These are phyloP conservation scores for Phoma sp. DNA, from an alignment of 2,329 filamentous ascomycete species.

Conservation along the genomic window DNA sequence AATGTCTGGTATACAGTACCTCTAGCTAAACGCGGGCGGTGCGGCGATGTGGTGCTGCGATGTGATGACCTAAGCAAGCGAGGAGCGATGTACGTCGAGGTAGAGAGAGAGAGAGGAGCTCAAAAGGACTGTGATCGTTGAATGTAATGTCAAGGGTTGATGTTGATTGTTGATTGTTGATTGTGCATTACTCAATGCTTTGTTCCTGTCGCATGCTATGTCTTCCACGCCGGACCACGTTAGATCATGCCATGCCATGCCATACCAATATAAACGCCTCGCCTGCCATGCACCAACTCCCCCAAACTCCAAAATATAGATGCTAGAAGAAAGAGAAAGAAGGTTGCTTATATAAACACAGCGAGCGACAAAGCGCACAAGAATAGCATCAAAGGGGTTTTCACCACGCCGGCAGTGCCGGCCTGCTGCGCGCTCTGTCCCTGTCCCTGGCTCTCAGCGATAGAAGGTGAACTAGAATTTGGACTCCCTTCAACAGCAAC, in stretches of 20 bases:
- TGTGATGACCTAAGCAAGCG: no score
- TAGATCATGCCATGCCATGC: background rate
- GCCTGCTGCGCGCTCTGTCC: slow-evolving; percentile 8
- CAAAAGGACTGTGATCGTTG: no score
- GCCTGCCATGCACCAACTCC: background rate
- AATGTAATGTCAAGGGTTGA: no score
- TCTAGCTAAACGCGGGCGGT: no score
- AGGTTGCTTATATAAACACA: slow-evolving; percentile 15
- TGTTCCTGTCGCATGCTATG: no score
- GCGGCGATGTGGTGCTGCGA: no score
- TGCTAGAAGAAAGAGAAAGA: background rate
- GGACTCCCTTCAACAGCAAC: slow-evolving; percentile 1
- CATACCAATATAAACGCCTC: background rate
- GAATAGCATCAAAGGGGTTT: background rate
- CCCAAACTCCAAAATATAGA: background rate
- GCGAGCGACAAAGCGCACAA: background rate
- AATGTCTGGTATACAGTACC: no score
- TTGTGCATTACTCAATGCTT: no score
- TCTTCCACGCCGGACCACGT: background rate
- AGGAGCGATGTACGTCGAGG: no score
- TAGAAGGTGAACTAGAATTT: slow-evolving; percentile 2
- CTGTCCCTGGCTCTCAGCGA: slow-evolving; percentile 8
- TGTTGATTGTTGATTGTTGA: no score
- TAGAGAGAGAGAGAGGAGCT: no score
- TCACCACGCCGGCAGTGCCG: background rate